A percentile compares a stretch with the other conserved stretches of the same genome.
Conservation (phyloP, 2,329 filamentous ascomycete genomes). For the Fusarium sp. region DNA sequence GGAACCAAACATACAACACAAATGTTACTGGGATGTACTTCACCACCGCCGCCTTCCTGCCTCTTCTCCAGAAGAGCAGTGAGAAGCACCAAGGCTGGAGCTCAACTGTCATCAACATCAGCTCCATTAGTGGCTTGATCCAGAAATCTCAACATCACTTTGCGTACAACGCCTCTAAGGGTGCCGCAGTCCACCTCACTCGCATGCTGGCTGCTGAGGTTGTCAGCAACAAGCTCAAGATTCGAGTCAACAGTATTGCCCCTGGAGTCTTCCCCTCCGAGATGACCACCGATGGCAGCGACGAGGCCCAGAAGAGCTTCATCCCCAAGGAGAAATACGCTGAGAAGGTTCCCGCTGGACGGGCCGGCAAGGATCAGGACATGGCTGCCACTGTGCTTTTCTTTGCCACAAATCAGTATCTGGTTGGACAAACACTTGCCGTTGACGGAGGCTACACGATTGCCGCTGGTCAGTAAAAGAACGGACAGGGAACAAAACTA, state of each 20-base stretch:
- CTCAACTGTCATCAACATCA: slow-evolving; percentile 74
- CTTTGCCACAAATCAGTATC: slow-evolving; percentile 57
- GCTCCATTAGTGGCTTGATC: slow-evolving; percentile 73
- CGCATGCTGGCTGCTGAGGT: slow-evolving; percentile 73
- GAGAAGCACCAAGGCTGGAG: slow-evolving; percentile 61
- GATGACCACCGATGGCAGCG: slow-evolving; percentile 70
- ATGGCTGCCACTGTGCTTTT: slow-evolving; percentile 76
- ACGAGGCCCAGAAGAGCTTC: slow-evolving; percentile 67
- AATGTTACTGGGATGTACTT: slow-evolving; percentile 80
- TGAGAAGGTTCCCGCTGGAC: slow-evolving; percentile 70
- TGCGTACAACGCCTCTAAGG: slow-evolving; percentile 73
- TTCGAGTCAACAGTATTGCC: slow-evolving; percentile 78
- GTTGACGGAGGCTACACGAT: slow-evolving; percentile 61
- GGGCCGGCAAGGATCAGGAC: slow-evolving; percentile 77
- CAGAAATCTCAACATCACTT: slow-evolving; percentile 74
- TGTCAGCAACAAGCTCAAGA: slow-evolving; percentile 67
- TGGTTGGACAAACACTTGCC: slow-evolving; percentile 57
- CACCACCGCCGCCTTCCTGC: slow-evolving; percentile 70
- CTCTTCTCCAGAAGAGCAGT: slow-evolving; percentile 67
- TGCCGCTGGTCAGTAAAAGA: slow-evolving; percentile 45
- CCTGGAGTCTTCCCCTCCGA: slow-evolving; percentile 78
- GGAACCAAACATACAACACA: slow-evolving; percentile 77
- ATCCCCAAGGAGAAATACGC: slow-evolving; percentile 68
- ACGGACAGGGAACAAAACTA: not conserved
- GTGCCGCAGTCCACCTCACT: slow-evolving; percentile 71